Conservation (phyloP, 345 rosid species). For the Arabidopsis thaliana region DNA sequence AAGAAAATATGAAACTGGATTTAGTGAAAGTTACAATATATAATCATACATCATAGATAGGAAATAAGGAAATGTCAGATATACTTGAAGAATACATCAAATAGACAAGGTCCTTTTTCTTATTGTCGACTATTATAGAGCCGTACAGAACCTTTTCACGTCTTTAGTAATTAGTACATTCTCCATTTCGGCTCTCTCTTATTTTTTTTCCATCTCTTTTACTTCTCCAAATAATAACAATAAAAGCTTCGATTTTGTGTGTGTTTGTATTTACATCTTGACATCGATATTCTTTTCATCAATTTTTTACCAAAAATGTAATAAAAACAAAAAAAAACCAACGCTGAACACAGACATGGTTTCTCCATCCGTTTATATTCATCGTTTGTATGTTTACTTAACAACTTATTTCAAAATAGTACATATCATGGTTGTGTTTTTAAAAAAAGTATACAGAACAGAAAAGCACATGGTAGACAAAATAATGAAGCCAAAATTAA, state of each 20-base stretch:
- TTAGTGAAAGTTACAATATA: constrained; percentile 4
- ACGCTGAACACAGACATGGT: neutral
- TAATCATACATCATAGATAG: neutral
- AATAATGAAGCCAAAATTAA: neutral
- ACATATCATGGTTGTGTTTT: neutral
- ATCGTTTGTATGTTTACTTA: neutral
- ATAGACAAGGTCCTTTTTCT: neutral
- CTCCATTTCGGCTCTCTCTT: neutral
- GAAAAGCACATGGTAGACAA: neutral
- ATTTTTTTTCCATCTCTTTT: neutral
- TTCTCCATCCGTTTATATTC: neutral
- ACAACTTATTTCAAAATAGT: neutral
- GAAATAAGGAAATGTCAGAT: neutral
- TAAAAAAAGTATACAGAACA: neutral
- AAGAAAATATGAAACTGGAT: neutral
- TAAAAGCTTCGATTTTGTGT: neutral
- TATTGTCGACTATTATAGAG: constrained; percentile 19
- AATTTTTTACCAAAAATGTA: neutral
- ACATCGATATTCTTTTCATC: too few relatives aligned
- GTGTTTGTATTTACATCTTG: neutral
- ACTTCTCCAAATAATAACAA: neutral
- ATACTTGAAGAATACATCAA: neutral
- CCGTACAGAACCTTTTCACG: constrained; percentile 25
- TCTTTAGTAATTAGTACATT: neutral
- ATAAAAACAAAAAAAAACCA: too few relatives aligned